phyloP scores from a whole-genome alignment of 768 basidiomycete species.

The Gloeophyllum trabeum region DNA sequence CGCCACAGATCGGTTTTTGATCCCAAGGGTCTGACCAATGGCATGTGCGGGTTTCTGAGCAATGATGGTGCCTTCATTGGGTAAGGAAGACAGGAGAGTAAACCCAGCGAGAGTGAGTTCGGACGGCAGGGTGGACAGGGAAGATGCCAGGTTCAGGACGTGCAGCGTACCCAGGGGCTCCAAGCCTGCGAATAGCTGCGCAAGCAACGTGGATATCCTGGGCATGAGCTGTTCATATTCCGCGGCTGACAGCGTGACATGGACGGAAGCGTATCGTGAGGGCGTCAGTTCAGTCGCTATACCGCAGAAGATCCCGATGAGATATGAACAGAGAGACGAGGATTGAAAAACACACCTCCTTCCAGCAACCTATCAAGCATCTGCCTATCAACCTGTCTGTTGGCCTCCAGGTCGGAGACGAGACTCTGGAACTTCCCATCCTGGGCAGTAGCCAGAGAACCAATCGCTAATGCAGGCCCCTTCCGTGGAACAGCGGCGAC shows the following conservation, averaged over 20 bases:
- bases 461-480: slow-evolving; percentile 58
- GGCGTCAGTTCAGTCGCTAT: slow-evolving; percentile 47
- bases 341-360: slow-evolving; percentile 60
- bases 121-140: slow-evolving; percentile 33
- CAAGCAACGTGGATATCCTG: slow-evolving; percentile 42
- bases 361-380: slow-evolving; percentile 77
- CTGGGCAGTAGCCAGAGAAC: slow-evolving; percentile 67
- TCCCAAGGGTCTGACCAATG: slow-evolving; percentile 26
- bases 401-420: slow-evolving; percentile 45
- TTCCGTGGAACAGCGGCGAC: slow-evolving; percentile 17
- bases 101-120: slow-evolving; percentile 63
- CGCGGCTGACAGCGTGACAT: slow-evolving; percentile 49
- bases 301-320: not conserved
- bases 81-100: slow-evolving; percentile 32
- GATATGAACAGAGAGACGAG: not conserved
- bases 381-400: slow-evolving; percentile 57
- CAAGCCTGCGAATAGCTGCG: slow-evolving; percentile 49
- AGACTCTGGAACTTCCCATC: slow-evolving; percentile 72
- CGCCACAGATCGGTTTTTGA: slow-evolving; percentile 22
- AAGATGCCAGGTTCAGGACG: slow-evolving; percentile 40
- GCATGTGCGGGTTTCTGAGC: slow-evolving; percentile 61
- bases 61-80: slow-evolving; percentile 33
- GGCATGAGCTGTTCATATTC: slow-evolving; percentile 53
- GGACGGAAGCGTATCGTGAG: slow-evolving; percentile 49
- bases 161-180: slow-evolving; percentile 60